phyloP scores from a whole-genome alignment of 1,139 yeast species.

The Lodderomyces metapsilosis region DNA sequence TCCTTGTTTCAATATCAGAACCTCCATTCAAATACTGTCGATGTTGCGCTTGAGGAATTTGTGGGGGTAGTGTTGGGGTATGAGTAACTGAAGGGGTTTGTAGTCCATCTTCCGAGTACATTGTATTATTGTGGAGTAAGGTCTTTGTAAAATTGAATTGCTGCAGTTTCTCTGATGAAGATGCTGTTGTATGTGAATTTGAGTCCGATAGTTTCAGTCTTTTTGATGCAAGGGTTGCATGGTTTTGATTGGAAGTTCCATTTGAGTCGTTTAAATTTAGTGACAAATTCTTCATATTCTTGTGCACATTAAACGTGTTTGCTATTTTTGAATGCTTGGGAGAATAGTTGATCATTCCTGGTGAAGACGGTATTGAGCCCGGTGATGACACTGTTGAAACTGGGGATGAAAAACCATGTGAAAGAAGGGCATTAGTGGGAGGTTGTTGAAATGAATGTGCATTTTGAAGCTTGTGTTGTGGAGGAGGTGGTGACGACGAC shows the following conservation, averaged over 20 bases:
- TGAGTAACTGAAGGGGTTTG: slow-evolving; percentile 14
- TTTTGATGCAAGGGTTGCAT: background rate
- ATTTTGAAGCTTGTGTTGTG: background rate
- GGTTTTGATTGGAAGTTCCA: slow-evolving; percentile 5
- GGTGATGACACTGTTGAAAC: slow-evolving; percentile 12
- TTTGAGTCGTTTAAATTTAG: slow-evolving; percentile 24
- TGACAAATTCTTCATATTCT: slow-evolving; percentile 38
- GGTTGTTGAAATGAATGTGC: slow-evolving; percentile 8
- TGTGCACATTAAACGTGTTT: slow-evolving; percentile 23
- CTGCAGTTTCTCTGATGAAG: background rate
- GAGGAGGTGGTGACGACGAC: background rate
- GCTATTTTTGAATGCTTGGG: slow-evolving; percentile 39
- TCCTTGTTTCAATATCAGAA: background rate
- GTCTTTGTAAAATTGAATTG: background rate
- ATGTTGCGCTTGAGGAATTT: slow-evolving; percentile 5
- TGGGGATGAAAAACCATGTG: slow-evolving; percentile 10
- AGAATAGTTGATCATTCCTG: slow-evolving; percentile 27
- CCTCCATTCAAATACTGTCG: background rate
- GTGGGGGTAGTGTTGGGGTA: slow-evolving; percentile 14
- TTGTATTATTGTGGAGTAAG: background rate
- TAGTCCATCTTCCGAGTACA: slow-evolving; percentile 7
- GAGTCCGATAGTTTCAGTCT: slow-evolving; percentile 2
- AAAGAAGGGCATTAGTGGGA: slow-evolving; percentile 5
- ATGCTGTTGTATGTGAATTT: slow-evolving; percentile 5
- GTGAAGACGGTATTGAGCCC: slow-evolving; percentile 9